Evolutionary conservation across 140 eudicot genomes (phyloP), one percentile per base, ranked within the genome.

Genomic region (Cichorium intybus): DNA sequence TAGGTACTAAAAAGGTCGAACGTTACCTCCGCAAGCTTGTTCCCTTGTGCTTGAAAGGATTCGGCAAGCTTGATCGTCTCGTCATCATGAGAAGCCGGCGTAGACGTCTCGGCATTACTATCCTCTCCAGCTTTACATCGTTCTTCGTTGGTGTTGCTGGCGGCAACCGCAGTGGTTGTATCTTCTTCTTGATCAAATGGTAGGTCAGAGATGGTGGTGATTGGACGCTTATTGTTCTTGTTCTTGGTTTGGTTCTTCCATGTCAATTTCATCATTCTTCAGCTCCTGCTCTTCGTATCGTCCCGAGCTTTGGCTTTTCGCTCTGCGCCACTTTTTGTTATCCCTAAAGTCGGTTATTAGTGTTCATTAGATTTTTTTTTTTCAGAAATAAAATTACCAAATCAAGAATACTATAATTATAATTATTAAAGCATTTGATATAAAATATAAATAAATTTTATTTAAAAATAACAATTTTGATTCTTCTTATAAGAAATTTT

Each of bases 1-100:
- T 10, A 33, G 55, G 26, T 35, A 29, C 4, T 56, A 34, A 22
- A 34, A 26, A 17, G 28, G 24, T 10, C 6, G 33, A 60, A 57
- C 50, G 11, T 60, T 57, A 82, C 89, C 85, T 83, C 85, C 21
- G 89, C 89, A 37, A 79, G 80, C 66, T 79, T 72, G 71, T 69
- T 79, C 48, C 88, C 89, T 73, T 75, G 85, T 45, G 67, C 78
- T 76, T 83, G 59, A 79, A 66, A 83, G 2, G 80, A 68, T 28
- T 75, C 48, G 28, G 85, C 77, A 63, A 79, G 80, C 55, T 63
- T 64, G 27, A 43, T 61, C 24, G 73, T 22, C 18, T 75, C 85
- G 29, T 61, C 75, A 50, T 23, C 53, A 48, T 34, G 54, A 22
- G 60, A 39, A 43, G 34, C 47, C 10, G 55, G 31, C 0, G 55